These are phyloP conservation scores for Tuber calosporum DNA, from an alignment of 495 filamentous ascomycete species.

Conservation along the genomic window DNA sequence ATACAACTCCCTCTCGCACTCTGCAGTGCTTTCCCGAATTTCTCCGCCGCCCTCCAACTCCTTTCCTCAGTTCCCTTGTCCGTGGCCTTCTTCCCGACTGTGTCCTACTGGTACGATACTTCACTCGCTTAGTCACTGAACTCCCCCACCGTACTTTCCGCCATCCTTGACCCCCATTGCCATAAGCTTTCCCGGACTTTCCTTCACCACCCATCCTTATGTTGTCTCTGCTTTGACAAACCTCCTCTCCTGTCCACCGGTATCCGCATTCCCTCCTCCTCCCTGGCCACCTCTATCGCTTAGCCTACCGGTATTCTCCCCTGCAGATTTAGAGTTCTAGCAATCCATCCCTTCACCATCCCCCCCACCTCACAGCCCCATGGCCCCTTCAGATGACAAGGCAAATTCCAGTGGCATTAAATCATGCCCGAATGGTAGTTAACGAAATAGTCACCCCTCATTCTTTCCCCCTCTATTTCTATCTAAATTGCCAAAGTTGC, in stretches of 20 bases:
- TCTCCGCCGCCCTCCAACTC: background rate
- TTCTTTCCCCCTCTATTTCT: background rate
- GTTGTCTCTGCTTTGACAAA: background rate
- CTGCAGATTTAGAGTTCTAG: background rate
- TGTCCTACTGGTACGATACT: no score
- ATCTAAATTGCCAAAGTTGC: background rate
- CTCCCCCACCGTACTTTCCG: background rate
- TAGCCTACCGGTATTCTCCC: background rate
- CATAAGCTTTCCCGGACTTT: background rate
- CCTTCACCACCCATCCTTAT: background rate
- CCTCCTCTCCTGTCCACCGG: no score
- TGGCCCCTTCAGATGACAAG: background rate
- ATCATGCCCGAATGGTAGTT: background rate
- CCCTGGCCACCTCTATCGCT: background rate
- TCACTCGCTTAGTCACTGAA: background rate
- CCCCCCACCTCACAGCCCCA: background rate
- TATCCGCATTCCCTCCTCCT: background rate
- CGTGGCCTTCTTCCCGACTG: background rate
- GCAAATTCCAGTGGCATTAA: background rate
- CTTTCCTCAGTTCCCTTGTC: background rate
- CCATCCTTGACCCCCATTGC: background rate
- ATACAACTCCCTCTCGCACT: background rate
- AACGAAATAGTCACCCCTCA: background rate
- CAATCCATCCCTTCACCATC: background rate
- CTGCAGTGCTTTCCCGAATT: background rate